Evolutionary conservation across 257 asterid species (phyloP), one percentile per base, ranked within the genome.

Genomic region (Solanum sitiens): DNA sequence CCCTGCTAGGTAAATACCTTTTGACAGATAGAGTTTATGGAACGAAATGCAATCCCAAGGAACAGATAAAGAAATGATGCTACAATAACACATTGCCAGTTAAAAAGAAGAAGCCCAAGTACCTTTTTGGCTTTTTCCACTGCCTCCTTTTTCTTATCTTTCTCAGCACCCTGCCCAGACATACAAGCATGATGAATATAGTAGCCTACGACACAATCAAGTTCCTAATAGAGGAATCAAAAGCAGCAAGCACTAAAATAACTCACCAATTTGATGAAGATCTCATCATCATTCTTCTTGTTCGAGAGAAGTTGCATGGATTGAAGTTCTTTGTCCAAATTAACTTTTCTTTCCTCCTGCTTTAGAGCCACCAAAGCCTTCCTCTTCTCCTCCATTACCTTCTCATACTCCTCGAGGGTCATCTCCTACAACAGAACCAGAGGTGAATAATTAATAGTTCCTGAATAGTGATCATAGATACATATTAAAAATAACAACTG

Each of bases 381-480:
- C 74, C 96, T 92, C 91, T 93, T 95, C 94, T 94, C 97, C 84
- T 92, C 97, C 25, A 90, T 91, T 37, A 95, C 90, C 73, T 92
- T 95, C 86, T 93, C 93, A 75, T 95, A 95, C 87, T 95, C 98
- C 90, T 95, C 98, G 86, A 95, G 63, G 39, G 98, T 95, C 97
- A 94, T 94, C 92, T 93, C 95, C 97, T 95, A 75, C 27, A 44
- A 82, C 23, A 44, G 0, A 76, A 70, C 45, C 12, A 40, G 18
- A 67, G 23, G 61, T 10, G 3, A 15, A 59, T 11, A 14, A 15
- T 16, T 39, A 15, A 45, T 5, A 50, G 27, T 80, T 27, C 25
- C 18, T 3, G 6, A 3, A 27, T 5, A 30, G 13, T 15, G 11
- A 47, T 2, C 39, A 77, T 13, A 42, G 6, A 47, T 2, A 79